Percentiles rank a stretch among this genome's conserved stretches.
Evolutionary conservation across 352 stramenopile species (phyloP).

Genomic region (Pilasporangium apinafurcum): DNA sequence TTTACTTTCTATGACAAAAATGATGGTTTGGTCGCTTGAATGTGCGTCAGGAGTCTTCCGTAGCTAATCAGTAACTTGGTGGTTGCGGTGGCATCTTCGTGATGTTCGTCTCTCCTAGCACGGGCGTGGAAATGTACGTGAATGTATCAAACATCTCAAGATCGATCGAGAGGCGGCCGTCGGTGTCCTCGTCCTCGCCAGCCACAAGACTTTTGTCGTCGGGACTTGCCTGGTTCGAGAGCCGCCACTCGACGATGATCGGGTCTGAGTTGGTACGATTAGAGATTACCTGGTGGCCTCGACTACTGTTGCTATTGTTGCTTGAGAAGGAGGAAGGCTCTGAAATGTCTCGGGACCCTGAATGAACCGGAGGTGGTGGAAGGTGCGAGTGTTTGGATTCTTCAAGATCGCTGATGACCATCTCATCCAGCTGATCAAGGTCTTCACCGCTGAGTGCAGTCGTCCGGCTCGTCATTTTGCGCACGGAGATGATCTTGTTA

Average conservation of each 20-base stretch:
- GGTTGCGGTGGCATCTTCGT: too few species aligned
- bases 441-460: conserved; percentile 15
- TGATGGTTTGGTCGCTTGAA: too few species aligned
- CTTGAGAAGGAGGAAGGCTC: too few species aligned
- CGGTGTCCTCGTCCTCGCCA: background rate
- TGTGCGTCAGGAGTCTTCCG: too few species aligned
- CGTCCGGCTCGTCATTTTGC: conserved; percentile 9
- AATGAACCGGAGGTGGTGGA: background rate
- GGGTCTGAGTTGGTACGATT: conserved; percentile 8
- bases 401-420: conserved; percentile 20
- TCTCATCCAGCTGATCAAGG: conserved; percentile 27
- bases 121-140: conserved; percentile 43
- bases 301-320: background rate
- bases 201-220: background rate
- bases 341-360: too few species aligned
- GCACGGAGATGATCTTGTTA: conserved; percentile 2
- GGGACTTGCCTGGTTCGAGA: conserved; percentile 3
- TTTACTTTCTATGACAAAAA: too few species aligned
- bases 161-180: conserved; percentile 20
- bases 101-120: conserved; percentile 16
- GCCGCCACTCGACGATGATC: conserved; percentile 6
- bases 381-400: conserved; percentile 3
- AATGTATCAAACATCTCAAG: conserved; percentile 47
- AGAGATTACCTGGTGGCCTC: background rate
- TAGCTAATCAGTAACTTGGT: too few species aligned